These are phyloP conservation scores for Thymus quinquecostatus DNA, from an alignment of 257 asterid genomes.

Conservation along the genomic window DNA sequence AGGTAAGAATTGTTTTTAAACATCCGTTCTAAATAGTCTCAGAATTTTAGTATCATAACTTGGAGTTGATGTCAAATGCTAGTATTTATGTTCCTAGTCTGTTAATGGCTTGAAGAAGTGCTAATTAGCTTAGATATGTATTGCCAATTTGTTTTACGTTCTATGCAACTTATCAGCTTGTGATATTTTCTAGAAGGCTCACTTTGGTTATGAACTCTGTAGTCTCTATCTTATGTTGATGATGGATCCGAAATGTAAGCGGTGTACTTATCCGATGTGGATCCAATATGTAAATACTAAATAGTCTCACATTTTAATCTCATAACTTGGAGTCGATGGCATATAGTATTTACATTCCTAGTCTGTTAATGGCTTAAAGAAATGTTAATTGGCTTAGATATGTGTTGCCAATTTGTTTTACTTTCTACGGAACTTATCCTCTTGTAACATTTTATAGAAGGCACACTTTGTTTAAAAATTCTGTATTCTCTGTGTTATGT, in stretches of 20 bases:
- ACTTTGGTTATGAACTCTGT: too few relatives aligned
- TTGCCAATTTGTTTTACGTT: not conserved
- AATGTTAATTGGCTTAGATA: not conserved
- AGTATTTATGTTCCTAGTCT: not conserved
- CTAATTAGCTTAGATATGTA: not conserved
- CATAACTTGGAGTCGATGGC: slow-evolving; percentile 7
- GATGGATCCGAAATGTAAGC: slow-evolving; percentile 7
- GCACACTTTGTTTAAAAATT: too few relatives aligned
- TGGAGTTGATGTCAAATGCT: slow-evolving; percentile 6
- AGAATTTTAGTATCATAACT: not conserved
- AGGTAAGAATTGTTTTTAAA: slow-evolving; percentile 44
- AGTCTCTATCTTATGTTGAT: not conserved
- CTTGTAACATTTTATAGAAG: too few relatives aligned
- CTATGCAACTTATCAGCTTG: not conserved
- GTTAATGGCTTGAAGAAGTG: not conserved
- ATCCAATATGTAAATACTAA: too few relatives aligned
- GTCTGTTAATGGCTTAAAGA: not conserved
- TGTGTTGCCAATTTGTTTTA: slow-evolving; percentile 2
- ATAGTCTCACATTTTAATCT: not conserved
- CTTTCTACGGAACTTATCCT: not conserved
- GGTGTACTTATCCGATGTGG: not conserved
- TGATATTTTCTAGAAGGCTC: too few relatives aligned
- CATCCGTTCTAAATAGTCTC: too few relatives aligned
- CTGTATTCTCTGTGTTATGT: not conserved
- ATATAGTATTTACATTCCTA: not conserved